Evolutionary conservation across 2,329 filamentous ascomycete species (phyloP).

Genomic region (Trichoderma koningiopsis): DNA sequence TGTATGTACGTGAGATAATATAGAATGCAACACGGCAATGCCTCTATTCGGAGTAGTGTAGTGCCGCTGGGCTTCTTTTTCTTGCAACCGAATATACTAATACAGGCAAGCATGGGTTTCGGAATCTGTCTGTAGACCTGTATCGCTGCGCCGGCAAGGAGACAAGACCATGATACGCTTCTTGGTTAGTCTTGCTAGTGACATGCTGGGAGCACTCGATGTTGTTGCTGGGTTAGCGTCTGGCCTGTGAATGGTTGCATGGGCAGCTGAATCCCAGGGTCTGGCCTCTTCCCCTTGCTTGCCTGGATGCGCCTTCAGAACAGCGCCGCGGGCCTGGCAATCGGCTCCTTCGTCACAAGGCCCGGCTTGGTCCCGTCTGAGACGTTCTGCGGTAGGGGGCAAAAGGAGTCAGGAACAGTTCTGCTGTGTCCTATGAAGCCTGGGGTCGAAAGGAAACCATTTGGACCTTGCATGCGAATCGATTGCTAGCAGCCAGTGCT

Average conservation of each 20-base stretch:
- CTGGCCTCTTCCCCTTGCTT: neutral
- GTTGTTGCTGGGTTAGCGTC: neutral
- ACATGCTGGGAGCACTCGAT: neutral
- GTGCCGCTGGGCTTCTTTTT: neutral
- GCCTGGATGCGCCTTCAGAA: neutral
- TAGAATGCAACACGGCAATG: neutral
- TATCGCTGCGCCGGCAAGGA: neutral
- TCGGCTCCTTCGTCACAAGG: neutral
- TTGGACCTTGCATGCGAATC: neutral
- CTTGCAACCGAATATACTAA: neutral
- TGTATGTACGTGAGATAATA: neutral
- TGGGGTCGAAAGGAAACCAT: neutral
- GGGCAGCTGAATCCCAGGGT: conserved; percentile 7
- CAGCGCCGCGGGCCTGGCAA: neutral
- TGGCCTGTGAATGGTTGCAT: neutral
- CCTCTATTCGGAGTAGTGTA: conserved; percentile 9
- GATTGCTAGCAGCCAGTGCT: neutral
- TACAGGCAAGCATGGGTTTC: neutral
- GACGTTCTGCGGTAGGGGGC: neutral
- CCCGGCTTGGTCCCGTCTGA: neutral
- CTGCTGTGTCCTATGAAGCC: neutral
- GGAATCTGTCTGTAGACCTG: neutral
- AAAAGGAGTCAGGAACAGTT: conserved; percentile 8
- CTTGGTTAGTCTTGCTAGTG: neutral
- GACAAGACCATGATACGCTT: neutral